A percentile compares a stretch with the other conserved stretches of the same genome.
Conservation (phyloP, 1,139 yeast species). For the Geotrichum citri-aurantii region DNA sequence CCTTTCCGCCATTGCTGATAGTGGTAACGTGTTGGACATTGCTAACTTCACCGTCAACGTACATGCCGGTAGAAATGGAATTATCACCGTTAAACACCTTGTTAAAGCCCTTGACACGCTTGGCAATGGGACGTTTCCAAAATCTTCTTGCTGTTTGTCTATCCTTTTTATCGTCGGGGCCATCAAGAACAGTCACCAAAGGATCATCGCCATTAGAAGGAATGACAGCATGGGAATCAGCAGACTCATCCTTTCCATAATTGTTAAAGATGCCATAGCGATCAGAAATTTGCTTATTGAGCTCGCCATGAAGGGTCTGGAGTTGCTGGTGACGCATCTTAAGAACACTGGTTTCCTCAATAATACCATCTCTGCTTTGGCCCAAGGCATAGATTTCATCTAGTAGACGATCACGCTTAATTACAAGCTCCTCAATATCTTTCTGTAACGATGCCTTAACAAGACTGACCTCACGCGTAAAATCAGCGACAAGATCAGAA, state of each 20-base stretch:
- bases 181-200: conserved; percentile 33
- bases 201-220: conserved; percentile 27
- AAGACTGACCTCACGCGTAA: conserved; percentile 27
- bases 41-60: conserved; percentile 16
- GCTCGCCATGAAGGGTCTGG: conserved; percentile 37
- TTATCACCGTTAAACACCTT: conserved; percentile 33
- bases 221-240: conserved; percentile 1
- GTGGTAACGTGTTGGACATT: conserved; percentile 20
- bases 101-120: conserved; percentile 34
- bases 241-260: not conserved
- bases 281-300: conserved; percentile 35
- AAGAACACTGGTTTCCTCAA: conserved; percentile 34
- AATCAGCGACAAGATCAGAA: conserved; percentile 27
- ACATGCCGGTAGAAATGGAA: conserved; percentile 11
- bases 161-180: conserved; percentile 25
- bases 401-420: conserved; percentile 32
- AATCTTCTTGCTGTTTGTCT: conserved; percentile 30
- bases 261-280: conserved; percentile 29
- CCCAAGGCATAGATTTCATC: conserved; percentile 32
- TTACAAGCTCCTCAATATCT: conserved; percentile 34
- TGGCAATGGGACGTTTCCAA: conserved; percentile 38
- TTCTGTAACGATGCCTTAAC: conserved; percentile 29
- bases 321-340: conserved; percentile 35
- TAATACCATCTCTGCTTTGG: conserved; percentile 27
- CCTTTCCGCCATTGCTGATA: conserved; percentile 14